Evolutionary conservation across 1,284 basidiomycete genomes (phyloP).

Genomic region (Fomes fomentarius): DNA sequence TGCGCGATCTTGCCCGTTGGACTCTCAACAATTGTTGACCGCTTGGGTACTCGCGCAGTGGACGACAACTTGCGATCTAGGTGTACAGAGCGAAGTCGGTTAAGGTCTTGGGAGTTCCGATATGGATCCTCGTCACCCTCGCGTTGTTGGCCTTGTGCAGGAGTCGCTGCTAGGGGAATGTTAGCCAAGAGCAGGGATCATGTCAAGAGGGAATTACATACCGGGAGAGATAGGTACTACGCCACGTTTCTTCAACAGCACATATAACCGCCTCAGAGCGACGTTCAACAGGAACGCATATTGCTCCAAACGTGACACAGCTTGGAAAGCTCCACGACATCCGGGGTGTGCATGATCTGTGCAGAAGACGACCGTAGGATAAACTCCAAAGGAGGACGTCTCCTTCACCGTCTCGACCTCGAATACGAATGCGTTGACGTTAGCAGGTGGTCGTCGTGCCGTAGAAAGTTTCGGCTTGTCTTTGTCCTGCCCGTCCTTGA

Average conservation of each 20-base stretch:
- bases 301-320: conserved; percentile 94
- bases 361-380: conserved; percentile 76
- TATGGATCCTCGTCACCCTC: conserved; percentile 68
- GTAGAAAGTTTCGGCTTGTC: conserved; percentile 61
- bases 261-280: conserved; percentile 89
- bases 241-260: conserved; percentile 90
- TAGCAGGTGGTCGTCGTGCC: conserved; percentile 74
- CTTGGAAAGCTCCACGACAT: conserved; percentile 81
- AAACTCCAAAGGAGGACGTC: conserved; percentile 66
- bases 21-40: conserved; percentile 95
- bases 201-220: conserved; percentile 43
- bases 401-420: conserved; percentile 69
- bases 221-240: conserved; percentile 82
- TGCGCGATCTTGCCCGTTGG: conserved; percentile 90
- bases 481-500: conserved; percentile 35
- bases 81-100: conserved; percentile 92
- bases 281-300: conserved; percentile 98
- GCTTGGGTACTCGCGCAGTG: conserved; percentile 89
- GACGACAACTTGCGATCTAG: conserved; percentile 95
- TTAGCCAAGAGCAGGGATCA: conserved; percentile 1
- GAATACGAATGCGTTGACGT: conserved; percentile 77
- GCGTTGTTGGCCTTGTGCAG: conserved; percentile 36
- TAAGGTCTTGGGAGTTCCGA: conserved; percentile 87
- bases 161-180: conserved; percentile 36
- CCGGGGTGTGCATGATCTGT: conserved; percentile 71